These are phyloP conservation scores for Scutellaria minor DNA, from an alignment of 257 asterid genomes.

Conservation along the genomic window DNA sequence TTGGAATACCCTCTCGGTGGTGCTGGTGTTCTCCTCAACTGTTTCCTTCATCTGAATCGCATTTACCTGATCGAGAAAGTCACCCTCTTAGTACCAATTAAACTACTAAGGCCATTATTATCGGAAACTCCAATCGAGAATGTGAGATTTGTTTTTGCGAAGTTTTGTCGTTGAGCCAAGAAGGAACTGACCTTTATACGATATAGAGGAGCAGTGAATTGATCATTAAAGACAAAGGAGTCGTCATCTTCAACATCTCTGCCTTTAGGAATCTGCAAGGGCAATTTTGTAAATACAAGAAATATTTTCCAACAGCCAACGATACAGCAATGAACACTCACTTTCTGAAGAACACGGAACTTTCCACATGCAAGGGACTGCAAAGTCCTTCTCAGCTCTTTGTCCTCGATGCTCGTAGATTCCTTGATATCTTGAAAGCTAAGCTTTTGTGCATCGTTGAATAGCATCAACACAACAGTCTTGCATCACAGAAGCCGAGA, in stretches of 20 bases:
- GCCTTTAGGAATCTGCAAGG: constrained; percentile 59
- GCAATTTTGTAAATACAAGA: not conserved
- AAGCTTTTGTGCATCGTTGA: constrained; percentile 84
- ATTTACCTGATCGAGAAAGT: constrained; percentile 63
- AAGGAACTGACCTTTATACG: constrained; percentile 68
- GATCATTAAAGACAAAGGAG: constrained; percentile 73
- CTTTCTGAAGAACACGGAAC: constrained; percentile 93
- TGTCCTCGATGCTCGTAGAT: constrained; percentile 89
- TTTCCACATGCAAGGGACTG: constrained; percentile 99
- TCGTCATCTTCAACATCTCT: constrained; percentile 75
- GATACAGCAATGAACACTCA: constrained; percentile 37
- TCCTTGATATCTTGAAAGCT: constrained; percentile 94
- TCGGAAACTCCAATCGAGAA: not conserved
- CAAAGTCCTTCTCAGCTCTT: constrained; percentile 86
- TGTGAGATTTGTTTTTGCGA: not conserved
- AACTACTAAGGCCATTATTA: constrained; percentile 12
- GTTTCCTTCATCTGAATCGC: constrained; percentile 99
- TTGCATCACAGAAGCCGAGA: constrained; percentile 40
- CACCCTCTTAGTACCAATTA: constrained; percentile 12
- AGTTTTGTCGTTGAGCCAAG: constrained; percentile 12
- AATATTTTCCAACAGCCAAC: constrained; percentile 7
- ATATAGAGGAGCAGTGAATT: constrained; percentile 79
- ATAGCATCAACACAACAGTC: constrained; percentile 95
- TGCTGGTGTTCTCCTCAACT: constrained; percentile 91
- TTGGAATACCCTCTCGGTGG: constrained; percentile 94